These are phyloP conservation scores for Paraleonurus japonicus DNA, from an alignment of 257 asterid genomes.

Conservation along the genomic window DNA sequence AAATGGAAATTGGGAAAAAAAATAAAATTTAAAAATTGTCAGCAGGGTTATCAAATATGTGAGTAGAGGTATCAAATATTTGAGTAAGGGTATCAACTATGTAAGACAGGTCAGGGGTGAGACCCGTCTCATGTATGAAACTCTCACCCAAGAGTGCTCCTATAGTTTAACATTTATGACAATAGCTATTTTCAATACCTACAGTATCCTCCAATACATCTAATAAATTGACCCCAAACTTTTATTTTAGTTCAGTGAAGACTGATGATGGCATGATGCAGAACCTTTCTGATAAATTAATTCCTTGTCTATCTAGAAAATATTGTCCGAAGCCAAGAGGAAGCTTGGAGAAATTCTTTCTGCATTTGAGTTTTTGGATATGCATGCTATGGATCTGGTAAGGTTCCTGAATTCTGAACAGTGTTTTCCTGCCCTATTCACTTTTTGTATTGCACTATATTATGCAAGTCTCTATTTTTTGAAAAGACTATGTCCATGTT, in stretches of 20 bases:
- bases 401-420: conserved; percentile 27
- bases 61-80: too few relatives aligned
- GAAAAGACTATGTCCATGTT: neutral
- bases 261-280: conserved; percentile 16
- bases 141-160: too few relatives aligned
- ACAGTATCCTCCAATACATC: neutral
- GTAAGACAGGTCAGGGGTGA: too few relatives aligned
- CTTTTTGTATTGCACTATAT: conserved; percentile 9
- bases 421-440: neutral
- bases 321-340: conserved; percentile 75
- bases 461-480: neutral
- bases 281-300: conserved; percentile 19
- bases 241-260: conserved; percentile 13
- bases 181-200: neutral
- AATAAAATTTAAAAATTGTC: too few relatives aligned
- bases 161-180: conserved; percentile 13
- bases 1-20: too few relatives aligned
- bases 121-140: too few relatives aligned
- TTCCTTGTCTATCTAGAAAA: conserved; percentile 52
- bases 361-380: conserved; percentile 92
- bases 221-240: neutral
- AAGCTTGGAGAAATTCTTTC: conserved; percentile 97
- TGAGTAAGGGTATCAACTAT: too few relatives aligned
- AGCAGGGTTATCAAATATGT: too few relatives aligned
- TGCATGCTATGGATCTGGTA: conserved; percentile 88